Evolutionary conservation across 176 grass and related monocot species (phyloP).

Genomic region (Poa annua): DNA sequence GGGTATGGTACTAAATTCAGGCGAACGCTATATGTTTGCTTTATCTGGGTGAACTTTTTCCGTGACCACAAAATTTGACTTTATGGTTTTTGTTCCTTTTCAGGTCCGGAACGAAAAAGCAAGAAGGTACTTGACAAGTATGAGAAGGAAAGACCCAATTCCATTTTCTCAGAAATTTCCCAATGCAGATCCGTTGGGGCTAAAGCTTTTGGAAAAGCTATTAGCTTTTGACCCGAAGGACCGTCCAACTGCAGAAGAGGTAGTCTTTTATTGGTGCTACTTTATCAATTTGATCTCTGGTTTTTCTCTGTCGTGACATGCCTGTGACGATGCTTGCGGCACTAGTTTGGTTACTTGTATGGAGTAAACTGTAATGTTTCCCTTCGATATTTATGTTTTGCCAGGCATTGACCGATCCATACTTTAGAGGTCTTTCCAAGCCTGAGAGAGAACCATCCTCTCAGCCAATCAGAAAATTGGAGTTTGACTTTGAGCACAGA

Average conservation of each 20-base stretch:
- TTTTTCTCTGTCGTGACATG: slow-evolving; percentile 17
- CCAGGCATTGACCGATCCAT: slow-evolving; percentile 87
- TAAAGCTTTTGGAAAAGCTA: slow-evolving; percentile 86
- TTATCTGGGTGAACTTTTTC: not conserved
- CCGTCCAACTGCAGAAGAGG: slow-evolving; percentile 92
- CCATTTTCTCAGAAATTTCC: slow-evolving; percentile 93
- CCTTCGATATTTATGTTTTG: slow-evolving; percentile 20
- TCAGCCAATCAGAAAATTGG: slow-evolving; percentile 79
- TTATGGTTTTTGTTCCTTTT: slow-evolving; percentile 9
- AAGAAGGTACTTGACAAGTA: slow-evolving; percentile 89
- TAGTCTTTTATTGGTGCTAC: slow-evolving; percentile 26
- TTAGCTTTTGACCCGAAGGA: slow-evolving; percentile 96
- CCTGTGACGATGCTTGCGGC: not conserved
- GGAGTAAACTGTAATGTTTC: slow-evolving; percentile 13
- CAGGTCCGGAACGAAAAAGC: slow-evolving; percentile 98
- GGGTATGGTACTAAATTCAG: slow-evolving; percentile 59
- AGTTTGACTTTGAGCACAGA: slow-evolving; percentile 94
- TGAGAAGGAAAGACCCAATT: slow-evolving; percentile 92
- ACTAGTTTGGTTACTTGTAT: not conserved
- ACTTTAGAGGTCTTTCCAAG: slow-evolving; percentile 85
- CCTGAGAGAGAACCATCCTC: slow-evolving; percentile 92
- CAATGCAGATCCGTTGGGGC: slow-evolving; percentile 80
- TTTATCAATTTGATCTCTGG: not conserved
- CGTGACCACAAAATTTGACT: not conserved
- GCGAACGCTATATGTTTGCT: not conserved